Evolutionary conservation across 768 basidiomycete genomes (phyloP), one percentile per base, ranked within the genome.

Genomic region (Candolleomyces eurysporus): DNA sequence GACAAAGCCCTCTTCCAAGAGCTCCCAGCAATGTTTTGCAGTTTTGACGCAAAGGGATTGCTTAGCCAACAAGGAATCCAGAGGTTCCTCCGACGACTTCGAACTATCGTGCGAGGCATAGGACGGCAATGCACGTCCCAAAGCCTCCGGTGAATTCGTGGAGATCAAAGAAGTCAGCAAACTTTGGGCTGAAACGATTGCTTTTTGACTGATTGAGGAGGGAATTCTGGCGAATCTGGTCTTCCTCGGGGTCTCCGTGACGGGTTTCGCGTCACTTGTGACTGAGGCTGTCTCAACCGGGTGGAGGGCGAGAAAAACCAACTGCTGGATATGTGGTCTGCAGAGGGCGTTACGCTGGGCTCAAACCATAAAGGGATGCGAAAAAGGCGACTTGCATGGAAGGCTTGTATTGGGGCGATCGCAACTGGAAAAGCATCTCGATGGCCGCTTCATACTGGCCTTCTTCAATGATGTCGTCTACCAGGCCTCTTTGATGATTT

Each of bases 391-490:
- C 88, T 69, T 70, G 89, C 90, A 75, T 67, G 11, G 82, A 81
- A 8, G 89, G 90, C 56, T 73, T 84, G 71, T 80, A 80, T 26
- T 79, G 74, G n/a, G 80, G 69, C 0, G 84, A 82, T 50, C 87
- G 84, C 2, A 92, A 71, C 61, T 87, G 85, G 61, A 84, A 84
- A 1, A 92, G 79, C 30, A 83, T 72, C 14, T 78, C 74, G 31
- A 91, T 86, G 7, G 85, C 91, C 5, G 83, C 78, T 65, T 90
- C 86, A 64, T 89, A 90, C 61, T 91, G 88, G 17, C 86, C 84
- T 70, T 92, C 91, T 66, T 92, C 91, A 19, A 92, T 83, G 61
- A 87, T 87, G 57, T 80, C 85, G 68, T 92, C 89, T 19, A 91
- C 87, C 4, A 90, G 61, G 6, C 62, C 67, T 30, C 67, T 62